Conservation (phyloP, 108 stramenopile species). For the Poteriospumella lacustris region DNA sequence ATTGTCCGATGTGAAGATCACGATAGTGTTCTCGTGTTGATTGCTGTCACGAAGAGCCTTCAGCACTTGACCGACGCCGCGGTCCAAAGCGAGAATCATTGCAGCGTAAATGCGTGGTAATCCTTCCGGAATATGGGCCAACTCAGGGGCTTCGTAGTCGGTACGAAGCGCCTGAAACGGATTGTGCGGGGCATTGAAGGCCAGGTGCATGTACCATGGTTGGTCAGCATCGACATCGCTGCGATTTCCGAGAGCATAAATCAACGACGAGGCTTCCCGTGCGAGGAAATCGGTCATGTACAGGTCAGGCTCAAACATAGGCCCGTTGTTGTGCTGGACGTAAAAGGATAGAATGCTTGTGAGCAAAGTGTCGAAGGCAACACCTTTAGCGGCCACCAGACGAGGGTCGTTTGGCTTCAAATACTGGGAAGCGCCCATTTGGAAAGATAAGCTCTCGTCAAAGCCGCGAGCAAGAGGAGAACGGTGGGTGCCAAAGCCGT, state of each 20-base stretch:
- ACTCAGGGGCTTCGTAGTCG: slow-evolving; percentile 16
- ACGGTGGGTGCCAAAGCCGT: background rate
- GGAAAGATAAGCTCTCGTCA: slow-evolving; percentile 10
- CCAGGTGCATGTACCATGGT: background rate
- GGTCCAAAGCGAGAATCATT: slow-evolving; percentile 19
- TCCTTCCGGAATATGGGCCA: background rate
- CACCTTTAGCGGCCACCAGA: background rate
- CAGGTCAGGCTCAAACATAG: background rate
- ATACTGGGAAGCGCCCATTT: background rate
- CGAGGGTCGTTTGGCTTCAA: background rate
- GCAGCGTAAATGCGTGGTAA: background rate
- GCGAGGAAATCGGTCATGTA: slow-evolving; percentile 25
- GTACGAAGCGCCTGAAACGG: background rate
- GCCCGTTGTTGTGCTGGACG: background rate
- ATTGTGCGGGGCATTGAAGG: slow-evolving; percentile 13
- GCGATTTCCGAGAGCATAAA: no score
- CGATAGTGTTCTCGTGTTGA: slow-evolving; percentile 20
- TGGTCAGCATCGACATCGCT: background rate
- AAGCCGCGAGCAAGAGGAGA: slow-evolving; percentile 8
- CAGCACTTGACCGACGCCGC: background rate
- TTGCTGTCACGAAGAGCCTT: background rate
- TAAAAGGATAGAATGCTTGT: background rate
- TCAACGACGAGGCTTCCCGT: background rate
- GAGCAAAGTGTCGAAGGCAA: slow-evolving; percentile 1
- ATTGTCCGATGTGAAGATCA: slow-evolving; percentile 25